Conservation (phyloP, 768 basidiomycete genomes). For the Dendrothele bispora region DNA sequence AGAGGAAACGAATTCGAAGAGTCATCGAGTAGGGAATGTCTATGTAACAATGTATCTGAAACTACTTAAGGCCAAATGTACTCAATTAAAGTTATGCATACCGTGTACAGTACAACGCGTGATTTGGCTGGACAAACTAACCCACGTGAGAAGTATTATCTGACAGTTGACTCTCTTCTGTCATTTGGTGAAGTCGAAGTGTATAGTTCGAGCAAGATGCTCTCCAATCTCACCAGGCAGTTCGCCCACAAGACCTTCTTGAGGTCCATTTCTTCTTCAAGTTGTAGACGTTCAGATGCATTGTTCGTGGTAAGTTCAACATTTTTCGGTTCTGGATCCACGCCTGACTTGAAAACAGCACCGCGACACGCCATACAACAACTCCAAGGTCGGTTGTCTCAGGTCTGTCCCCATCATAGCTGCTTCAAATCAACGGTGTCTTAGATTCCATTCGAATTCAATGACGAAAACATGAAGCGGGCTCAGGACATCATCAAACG, state of each 20-base stretch:
- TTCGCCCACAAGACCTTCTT: constrained; percentile 22
- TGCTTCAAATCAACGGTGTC: background rate
- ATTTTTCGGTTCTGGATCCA: constrained; percentile 10
- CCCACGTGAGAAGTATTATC: too few relatives aligned
- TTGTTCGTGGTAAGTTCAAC: constrained; percentile 79
- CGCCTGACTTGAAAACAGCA: constrained; percentile 54
- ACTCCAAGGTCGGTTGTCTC: constrained; percentile 64
- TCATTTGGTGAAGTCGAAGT: too few relatives aligned
- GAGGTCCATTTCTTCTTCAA: constrained; percentile 42
- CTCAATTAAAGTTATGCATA: too few relatives aligned
- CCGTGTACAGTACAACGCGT: too few relatives aligned
- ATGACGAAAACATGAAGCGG: constrained; percentile 75
- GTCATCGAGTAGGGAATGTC: too few relatives aligned
- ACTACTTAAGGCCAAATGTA: too few relatives aligned
- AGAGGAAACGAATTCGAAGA: too few relatives aligned
- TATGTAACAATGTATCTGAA: too few relatives aligned
- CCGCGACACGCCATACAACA: constrained; percentile 93
- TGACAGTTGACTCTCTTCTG: too few relatives aligned
- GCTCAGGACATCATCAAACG: constrained; percentile 88
- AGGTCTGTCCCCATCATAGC: background rate
- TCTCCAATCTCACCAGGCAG: constrained; percentile 32
- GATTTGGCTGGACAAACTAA: too few relatives aligned
- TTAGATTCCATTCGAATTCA: constrained; percentile 90
- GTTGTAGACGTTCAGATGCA: constrained; percentile 68
- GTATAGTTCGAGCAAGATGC: constrained; percentile 25